These are phyloP conservation scores for Bothriochloa decipiens DNA, from an alignment of 176 grass and related monocot genomes.

Conservation along the genomic window DNA sequence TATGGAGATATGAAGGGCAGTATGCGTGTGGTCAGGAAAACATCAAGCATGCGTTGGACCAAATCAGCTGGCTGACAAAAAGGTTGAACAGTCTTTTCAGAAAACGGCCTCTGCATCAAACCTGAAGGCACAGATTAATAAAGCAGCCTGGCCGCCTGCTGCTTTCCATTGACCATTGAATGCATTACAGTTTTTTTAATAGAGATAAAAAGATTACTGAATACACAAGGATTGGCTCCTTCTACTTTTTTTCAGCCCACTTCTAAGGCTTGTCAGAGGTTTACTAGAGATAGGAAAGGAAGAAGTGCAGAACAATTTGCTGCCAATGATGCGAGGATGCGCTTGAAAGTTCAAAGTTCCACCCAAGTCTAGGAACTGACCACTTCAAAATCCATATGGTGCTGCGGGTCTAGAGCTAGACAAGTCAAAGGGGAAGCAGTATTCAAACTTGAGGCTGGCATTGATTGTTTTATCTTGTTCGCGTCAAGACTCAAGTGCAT, in stretches of 20 bases:
- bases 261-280: no score
- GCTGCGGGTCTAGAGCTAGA: not conserved
- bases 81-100: not conserved
- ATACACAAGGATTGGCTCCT: not conserved
- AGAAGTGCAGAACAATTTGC: no score
- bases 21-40: not conserved
- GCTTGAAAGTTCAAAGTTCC: not conserved
- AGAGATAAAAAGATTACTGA: no score
- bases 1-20: no score
- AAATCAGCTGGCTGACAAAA: not conserved
- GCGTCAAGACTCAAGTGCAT: no score
- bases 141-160: not conserved
- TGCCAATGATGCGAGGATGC: no score
- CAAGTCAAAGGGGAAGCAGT: constrained; percentile 11
- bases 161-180: not conserved
- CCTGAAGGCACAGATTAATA: no score
- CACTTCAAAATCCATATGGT: not conserved
- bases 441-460: no score
- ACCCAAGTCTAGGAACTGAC: not conserved
- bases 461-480: no score
- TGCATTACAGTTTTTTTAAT: no score
- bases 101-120: not conserved
- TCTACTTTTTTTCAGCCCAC: no score
- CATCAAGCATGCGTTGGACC: constrained; percentile 7
- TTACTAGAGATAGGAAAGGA: no score